Evolutionary conservation across 257 asterid genomes (phyloP).

Genomic region (Jacaranda mimosifolia): DNA sequence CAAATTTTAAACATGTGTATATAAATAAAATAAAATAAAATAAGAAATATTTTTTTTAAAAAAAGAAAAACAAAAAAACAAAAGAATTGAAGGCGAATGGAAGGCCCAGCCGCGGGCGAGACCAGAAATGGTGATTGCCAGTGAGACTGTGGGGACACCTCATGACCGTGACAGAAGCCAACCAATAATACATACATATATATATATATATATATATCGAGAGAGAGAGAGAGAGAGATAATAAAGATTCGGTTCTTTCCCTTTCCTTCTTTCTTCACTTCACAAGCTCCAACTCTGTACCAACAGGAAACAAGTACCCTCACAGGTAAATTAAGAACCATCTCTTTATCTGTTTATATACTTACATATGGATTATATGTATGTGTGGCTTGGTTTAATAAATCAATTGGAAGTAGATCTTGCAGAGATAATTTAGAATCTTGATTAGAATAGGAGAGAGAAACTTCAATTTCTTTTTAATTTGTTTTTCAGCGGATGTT

Average conservation of each 20-base stretch:
- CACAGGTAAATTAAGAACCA: conserved; percentile 19
- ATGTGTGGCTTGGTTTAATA: background rate
- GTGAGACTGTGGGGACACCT: conserved; percentile 34
- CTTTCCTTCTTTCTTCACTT: conserved; percentile 28
- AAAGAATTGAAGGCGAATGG: background rate
- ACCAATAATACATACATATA: background rate
- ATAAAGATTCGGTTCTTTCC: conserved; percentile 36
- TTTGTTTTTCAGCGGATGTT: background rate
- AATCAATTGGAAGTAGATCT: conserved; percentile 30
- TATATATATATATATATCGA: background rate
- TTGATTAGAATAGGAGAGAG: conserved; percentile 24
- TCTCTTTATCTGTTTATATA: background rate
- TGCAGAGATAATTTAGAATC: background rate
- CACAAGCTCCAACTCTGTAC: conserved; percentile 35
- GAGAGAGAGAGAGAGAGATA: background rate
- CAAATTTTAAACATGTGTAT: too few relatives aligned
- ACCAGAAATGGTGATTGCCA: conserved; percentile 23
- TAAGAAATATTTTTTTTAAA: too few relatives aligned
- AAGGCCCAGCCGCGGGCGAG: background rate
- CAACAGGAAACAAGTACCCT: conserved; percentile 23
- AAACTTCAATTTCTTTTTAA: background rate
- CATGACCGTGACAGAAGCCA: conserved; percentile 16
- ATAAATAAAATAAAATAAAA: background rate
- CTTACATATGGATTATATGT: background rate
- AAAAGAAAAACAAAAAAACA: background rate